Conservation (phyloP, 305 asterid genomes). For the Fraxinus angustifolia region DNA sequence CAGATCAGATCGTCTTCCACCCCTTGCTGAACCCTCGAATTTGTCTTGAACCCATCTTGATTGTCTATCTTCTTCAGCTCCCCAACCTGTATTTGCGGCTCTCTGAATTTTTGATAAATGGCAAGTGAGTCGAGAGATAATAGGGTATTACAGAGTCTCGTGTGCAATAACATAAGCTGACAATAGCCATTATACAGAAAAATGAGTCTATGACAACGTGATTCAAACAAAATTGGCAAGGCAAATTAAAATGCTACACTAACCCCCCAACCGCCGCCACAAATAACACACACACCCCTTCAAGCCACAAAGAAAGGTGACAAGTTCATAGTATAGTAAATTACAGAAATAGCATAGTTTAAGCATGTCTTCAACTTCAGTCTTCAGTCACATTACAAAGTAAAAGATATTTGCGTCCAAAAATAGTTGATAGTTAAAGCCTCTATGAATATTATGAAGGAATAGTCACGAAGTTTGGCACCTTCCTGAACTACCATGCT, state of each 20-base stretch:
- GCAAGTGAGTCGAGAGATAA: background rate
- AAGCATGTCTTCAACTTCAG: background rate
- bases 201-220: background rate
- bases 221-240: background rate
- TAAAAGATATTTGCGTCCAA: background rate
- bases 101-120: constrained; percentile 38
- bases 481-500: background rate
- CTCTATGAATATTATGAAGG: background rate
- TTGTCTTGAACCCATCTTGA: constrained; percentile 54
- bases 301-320: background rate
- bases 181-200: background rate
- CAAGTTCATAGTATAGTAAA: background rate
- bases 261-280: background rate
- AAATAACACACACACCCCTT: background rate
- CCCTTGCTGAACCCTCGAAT: constrained; percentile 40
- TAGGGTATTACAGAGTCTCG: background rate
- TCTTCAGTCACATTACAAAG: background rate
- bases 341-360: background rate
- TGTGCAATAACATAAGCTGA: background rate
- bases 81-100: constrained; percentile 97
- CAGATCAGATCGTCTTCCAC: constrained; percentile 29
- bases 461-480: background rate
- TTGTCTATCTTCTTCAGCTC: constrained; percentile 61
- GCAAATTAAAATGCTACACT: background rate
- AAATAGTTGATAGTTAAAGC: background rate